Percentiles rank a stretch among this genome's conserved stretches.
Evolutionary conservation across 1,284 basidiomycete genomes (phyloP).

Genomic region (Puccinia triticina): DNA sequence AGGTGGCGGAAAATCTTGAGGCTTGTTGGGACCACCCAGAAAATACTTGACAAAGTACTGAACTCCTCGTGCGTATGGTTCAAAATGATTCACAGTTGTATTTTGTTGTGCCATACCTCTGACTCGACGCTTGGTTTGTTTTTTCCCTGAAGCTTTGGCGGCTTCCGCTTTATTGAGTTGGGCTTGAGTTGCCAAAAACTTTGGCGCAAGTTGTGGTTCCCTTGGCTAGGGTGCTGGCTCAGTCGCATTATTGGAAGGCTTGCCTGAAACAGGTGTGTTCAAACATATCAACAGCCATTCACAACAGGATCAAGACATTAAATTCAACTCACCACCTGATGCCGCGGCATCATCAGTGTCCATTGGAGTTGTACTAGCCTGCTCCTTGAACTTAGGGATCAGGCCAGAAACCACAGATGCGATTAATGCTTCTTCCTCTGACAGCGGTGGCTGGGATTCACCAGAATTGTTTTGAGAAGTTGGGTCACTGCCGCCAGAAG

Average conservation of each 20-base stretch:
- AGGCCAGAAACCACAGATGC: neutral
- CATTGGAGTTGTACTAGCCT: constrained; percentile 4
- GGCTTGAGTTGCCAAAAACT: neutral
- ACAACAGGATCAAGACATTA: neutral
- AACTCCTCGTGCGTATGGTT: neutral
- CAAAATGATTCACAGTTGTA: neutral
- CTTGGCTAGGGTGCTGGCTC: neutral
- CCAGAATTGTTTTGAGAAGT: too few relatives aligned
- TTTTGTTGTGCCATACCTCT: neutral
- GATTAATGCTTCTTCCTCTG: neutral
- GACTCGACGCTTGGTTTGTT: neutral
- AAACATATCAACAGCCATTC: neutral
- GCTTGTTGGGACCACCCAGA: constrained; percentile 7
- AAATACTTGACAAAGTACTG: constrained; percentile 13
- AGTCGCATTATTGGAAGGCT: neutral
- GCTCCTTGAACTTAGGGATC: neutral
- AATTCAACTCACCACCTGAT: neutral
- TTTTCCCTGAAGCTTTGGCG: neutral
- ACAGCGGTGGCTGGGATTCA: neutral
- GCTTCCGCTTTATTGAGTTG: neutral
- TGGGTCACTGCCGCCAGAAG: neutral
- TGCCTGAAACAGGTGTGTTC: neutral
- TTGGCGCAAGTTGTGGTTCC: neutral
- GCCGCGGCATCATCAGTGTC: neutral
- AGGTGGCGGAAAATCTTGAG: neutral